Evolutionary conservation across 169 alveolate species (phyloP).

Genomic region (Plasmodium falciparum): DNA sequence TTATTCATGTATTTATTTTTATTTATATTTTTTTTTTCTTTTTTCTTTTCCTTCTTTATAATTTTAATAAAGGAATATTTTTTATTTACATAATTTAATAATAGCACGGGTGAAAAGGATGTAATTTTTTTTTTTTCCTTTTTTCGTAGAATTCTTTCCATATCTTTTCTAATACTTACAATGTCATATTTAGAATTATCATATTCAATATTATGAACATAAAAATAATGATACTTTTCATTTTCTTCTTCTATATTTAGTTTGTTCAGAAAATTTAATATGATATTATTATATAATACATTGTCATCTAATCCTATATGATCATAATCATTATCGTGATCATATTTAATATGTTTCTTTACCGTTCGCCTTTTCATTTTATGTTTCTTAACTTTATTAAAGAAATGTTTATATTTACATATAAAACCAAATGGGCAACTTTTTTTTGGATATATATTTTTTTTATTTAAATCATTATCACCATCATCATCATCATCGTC

Average conservation of each 20-base stretch:
- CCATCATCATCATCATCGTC: not conserved
- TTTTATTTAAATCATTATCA: not conserved
- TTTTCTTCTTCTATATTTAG: conserved; percentile 8
- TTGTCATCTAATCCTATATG: conserved; percentile 37
- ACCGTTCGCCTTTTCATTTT: not conserved
- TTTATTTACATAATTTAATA: conserved; percentile 44
- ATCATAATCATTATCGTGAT: not conserved
- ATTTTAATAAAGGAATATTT: conserved; percentile 26
- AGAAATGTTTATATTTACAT: conserved; percentile 25
- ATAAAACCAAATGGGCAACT: conserved; percentile 1
- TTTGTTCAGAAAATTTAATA: conserved; percentile 12
- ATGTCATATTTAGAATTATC: conserved; percentile 37
- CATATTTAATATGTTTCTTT: too few species aligned
- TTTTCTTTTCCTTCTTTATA: conserved; percentile 19
- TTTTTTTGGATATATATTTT: not conserved
- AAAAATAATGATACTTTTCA: conserved; percentile 43
- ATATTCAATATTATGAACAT: conserved; percentile 28
- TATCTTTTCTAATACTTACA: conserved; percentile 17
- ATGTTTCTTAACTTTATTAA: conserved; percentile 22
- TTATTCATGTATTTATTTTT: not conserved
- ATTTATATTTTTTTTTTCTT: conserved; percentile 1
- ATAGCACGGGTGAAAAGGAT: not conserved
- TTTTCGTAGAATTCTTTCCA: conserved; percentile 22
- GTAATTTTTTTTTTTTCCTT: conserved; percentile 10
- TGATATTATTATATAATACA: conserved; percentile 3